Conservation (phyloP, 192 early-diverging fungal genomes). For the Haplosporangium gracile region DNA sequence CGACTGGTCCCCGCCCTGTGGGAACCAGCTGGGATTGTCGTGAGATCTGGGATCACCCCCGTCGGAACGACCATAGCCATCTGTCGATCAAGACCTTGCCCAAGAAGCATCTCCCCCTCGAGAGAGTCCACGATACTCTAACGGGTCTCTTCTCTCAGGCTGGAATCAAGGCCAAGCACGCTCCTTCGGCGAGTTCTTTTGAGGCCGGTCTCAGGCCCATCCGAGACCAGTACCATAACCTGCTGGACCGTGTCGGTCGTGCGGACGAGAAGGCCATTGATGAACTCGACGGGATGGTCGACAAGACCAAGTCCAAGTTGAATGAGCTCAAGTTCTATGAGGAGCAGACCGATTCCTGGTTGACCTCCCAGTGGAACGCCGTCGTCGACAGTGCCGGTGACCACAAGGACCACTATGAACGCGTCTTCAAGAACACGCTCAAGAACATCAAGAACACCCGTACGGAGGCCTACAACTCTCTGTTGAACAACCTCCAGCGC, state of each 20-base stretch:
- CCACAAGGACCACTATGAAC: slow-evolving; percentile 40
- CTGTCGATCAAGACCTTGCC: slow-evolving; percentile 32
- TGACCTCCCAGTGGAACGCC: slow-evolving; percentile 48
- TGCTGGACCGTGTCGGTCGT: slow-evolving; percentile 21
- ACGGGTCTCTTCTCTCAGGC: slow-evolving; percentile 27
- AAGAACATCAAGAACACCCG: slow-evolving; percentile 37
- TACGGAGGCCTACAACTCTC: slow-evolving; percentile 34
- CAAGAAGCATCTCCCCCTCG: slow-evolving; percentile 36
- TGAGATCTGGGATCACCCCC: slow-evolving; percentile 52
- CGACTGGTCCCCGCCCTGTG: slow-evolving; percentile 5
- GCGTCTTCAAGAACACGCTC: slow-evolving; percentile 36
- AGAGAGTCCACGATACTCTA: slow-evolving; percentile 38
- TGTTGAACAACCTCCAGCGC: slow-evolving; percentile 35
- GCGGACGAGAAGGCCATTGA: slow-evolving; percentile 21
- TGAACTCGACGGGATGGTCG: slow-evolving; percentile 30
- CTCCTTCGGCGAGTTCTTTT: slow-evolving; percentile 33
- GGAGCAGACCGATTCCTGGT: slow-evolving; percentile 50
- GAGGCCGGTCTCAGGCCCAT: slow-evolving; percentile 32
- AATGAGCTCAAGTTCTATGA: slow-evolving; percentile 54
- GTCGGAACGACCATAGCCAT: slow-evolving; percentile 28
- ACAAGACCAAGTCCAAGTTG: slow-evolving; percentile 43
- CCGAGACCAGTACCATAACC: slow-evolving; percentile 23
- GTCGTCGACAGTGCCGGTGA: slow-evolving; percentile 40
- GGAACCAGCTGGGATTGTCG: slow-evolving; percentile 37
- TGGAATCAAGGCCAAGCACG: slow-evolving; percentile 19